Evolutionary conservation across 306 rosid species (phyloP), one percentile per base, ranked within the genome.

Genomic region (Potentilla sterilis): DNA sequence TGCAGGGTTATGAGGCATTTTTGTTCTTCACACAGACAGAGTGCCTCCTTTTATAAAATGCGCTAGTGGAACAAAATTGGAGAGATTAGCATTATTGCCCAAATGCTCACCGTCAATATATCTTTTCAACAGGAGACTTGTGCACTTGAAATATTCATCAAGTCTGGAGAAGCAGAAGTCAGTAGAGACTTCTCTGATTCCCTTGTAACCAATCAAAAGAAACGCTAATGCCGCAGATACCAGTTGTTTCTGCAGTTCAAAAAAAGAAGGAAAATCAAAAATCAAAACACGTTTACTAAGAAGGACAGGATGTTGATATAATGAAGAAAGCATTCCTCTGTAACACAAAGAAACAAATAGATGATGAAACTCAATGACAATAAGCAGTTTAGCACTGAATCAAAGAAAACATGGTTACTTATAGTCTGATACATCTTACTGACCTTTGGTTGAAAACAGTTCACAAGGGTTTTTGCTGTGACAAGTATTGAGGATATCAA

Each of bases 171-270:
- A 84, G 87, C 79, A 88, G 38, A 80, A 73, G 63, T 87, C 89
- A 64, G 92, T 87, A 24, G 90, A 80, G 78, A 93, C 92, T 70
- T 81, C 86, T 83, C 85, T 84, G 44, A 92, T 73, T 85, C 85
- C 88, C 85, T 87, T 82, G 86, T 86, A 92, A 79, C 90, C 92
- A 70, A 83, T 75, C 74, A 89, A 89, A 82, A 90, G 79, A 82
- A 88, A 84, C 19, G 92, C 89, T 83, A 92, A 81, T 78, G 89
- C 88, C 70, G 70, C 85, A 14, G 98, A 85, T 74, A 82, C 81
- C 70, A 91, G 80, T 75, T 84, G 92, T 80, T 84, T 85, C 82
- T 85, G 93, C 78, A 83, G 87, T 82, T 55, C 21, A 41, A 69
- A 38, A 54, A 61, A 79, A 70, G 52, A n/a, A 85, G 62, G 69